Evolutionary conservation across 768 basidiomycete genomes (phyloP).

Genomic region (Boletus vermiculosoides): DNA sequence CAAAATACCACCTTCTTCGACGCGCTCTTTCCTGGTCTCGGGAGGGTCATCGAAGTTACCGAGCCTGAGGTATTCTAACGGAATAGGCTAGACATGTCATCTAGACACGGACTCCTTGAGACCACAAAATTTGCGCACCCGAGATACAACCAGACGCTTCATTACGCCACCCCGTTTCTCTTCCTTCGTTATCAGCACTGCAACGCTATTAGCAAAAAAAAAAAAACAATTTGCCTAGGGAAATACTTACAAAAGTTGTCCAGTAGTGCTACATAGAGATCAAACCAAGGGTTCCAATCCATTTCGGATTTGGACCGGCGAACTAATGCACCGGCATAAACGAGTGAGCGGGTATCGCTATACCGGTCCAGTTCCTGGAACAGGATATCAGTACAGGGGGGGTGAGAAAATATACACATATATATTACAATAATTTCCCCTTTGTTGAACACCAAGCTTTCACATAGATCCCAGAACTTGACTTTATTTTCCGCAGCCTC

Average conservation of each 20-base stretch:
- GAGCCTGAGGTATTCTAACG: slow-evolving; percentile 73
- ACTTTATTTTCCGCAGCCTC: slow-evolving; percentile 89
- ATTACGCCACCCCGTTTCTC: slow-evolving; percentile 51
- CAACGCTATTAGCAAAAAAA: slow-evolving; percentile 7
- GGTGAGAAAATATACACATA: neutral
- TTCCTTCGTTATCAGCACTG: slow-evolving; percentile 66
- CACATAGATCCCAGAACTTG: slow-evolving; percentile 79
- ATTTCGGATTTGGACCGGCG: slow-evolving; percentile 63
- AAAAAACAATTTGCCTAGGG: neutral
- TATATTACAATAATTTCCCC: slow-evolving; percentile 77
- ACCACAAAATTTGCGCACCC: slow-evolving; percentile 45
- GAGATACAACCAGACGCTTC: slow-evolving; percentile 57
- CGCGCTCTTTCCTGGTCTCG: slow-evolving; percentile 62
- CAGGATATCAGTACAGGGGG: slow-evolving; percentile 4
- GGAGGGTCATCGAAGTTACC: slow-evolving; percentile 58
- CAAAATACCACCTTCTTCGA: slow-evolving; percentile 56
- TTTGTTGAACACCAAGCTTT: slow-evolving; percentile 68
- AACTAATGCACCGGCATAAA: slow-evolving; percentile 63
- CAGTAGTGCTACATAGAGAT: slow-evolving; percentile 62
- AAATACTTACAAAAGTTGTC: slow-evolving; percentile 70
- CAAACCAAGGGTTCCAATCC: slow-evolving; percentile 68
- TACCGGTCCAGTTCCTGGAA: slow-evolving; percentile 79
- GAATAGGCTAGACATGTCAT: slow-evolving; percentile 58
- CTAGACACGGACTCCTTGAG: slow-evolving; percentile 2
- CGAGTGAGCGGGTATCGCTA: slow-evolving; percentile 69